These are phyloP conservation scores for Eucalyptus pauciflora DNA, from an alignment of 345 rosid species.

Conservation along the genomic window DNA sequence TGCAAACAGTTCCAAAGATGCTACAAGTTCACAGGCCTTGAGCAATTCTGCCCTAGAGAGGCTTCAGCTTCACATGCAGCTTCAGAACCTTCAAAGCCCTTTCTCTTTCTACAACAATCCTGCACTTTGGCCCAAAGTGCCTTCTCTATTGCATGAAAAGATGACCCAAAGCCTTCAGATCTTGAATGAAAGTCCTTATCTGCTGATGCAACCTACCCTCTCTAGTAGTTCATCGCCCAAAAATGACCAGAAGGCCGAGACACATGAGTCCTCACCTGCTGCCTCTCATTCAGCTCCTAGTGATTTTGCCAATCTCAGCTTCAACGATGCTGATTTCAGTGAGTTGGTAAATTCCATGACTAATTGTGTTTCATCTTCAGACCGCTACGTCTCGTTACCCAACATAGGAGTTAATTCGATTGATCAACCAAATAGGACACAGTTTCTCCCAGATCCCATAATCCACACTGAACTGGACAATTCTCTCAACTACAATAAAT, in stretches of 20 bases:
- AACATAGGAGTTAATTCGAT: not conserved
- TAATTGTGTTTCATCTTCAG: not conserved
- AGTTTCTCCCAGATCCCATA: not conserved
- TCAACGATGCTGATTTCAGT: not conserved
- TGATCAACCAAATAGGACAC: not conserved
- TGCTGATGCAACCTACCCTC: not conserved
- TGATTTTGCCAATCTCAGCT: not conserved
- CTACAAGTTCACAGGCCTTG: conserved; percentile 31
- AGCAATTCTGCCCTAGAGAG: conserved; percentile 86
- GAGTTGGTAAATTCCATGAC: not conserved
- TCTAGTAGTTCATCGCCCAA: not conserved
- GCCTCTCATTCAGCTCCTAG: not conserved
- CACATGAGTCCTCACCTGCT: not conserved
- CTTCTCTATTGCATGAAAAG: conserved; percentile 18
- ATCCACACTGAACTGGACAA: not conserved
- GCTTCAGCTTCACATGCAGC: conserved; percentile 90
- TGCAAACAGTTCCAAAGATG: conserved; percentile 3
- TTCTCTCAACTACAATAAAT: conserved; percentile 10
- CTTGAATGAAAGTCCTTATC: not conserved
- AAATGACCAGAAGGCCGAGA: not conserved
- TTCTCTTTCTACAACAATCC: conserved; percentile 56
- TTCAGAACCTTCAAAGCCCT: conserved; percentile 56
- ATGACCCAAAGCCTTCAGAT: conserved; percentile 20
- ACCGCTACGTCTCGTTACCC: not conserved
- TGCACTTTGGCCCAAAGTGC: conserved; percentile 71